Evolutionary conservation across 345 rosid species (phyloP), one percentile per base, ranked within the genome.

Genomic region (Populus alba): DNA sequence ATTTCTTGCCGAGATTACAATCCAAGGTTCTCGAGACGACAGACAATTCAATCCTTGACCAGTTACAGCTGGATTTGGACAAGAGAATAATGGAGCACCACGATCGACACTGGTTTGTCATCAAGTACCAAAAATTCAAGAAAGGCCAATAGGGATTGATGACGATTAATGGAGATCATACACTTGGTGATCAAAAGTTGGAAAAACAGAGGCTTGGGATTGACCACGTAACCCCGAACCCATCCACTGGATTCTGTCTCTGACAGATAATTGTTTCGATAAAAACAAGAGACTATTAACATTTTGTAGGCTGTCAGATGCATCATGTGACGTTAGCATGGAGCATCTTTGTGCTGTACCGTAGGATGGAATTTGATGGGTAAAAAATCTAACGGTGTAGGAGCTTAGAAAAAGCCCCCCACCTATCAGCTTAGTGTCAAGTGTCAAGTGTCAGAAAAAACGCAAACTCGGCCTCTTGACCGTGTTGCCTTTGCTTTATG

Each of bases 131-230:
- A 18, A 33, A 72, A 20, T 18, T 68, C 49, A 9, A 18, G 20
- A 10, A 53, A 33, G 16, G 65, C 17, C 66, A 4, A 5, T 10
- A 16, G 8, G 11, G 0, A 8, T 27, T 16, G 15, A 68, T 8
- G 13, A 61, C 65, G 20, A 27, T 17, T 8, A 16, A 17, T 17
- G 22, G 5, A 16, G 20, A 1, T 5, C 55, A 49, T 16, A 17
- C 22, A 49, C 22, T 17, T 17, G 55, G 22, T 49, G 55, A 49
- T 49, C 55, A 31, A 10, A 6, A 8, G 39, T 53, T 29, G n/a
- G 35, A 20, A n/a, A 63, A 43, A 31, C n/a, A 29, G 47, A 76
- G 78, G 72, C 66, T 18, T 13, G n/a, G 51, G 68, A 49, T 76
- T 0, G 41, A 16, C 37, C 78, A 51, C 72, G 66, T 67, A 53